phyloP scores from a whole-genome alignment of 495 filamentous ascomycete species.

The Xylaria longipes region DNA sequence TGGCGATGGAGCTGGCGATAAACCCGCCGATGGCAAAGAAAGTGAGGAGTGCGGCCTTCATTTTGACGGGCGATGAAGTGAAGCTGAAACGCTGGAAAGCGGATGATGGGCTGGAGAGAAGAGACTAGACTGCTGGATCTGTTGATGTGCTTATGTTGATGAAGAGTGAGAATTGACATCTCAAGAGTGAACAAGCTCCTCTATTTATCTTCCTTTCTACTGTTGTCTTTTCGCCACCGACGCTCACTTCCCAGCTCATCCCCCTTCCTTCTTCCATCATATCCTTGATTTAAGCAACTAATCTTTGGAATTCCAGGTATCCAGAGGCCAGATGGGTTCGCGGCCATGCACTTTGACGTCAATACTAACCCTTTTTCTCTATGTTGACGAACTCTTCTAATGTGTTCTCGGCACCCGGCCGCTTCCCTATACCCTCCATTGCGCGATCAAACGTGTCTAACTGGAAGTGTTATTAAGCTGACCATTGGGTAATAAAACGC shows the following conservation, averaged over 20 bases:
- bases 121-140: conserved; percentile 22
- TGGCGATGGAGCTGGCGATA: conserved; percentile 43
- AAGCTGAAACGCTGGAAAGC: conserved; percentile 8
- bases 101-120: neutral
- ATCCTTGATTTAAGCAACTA: neutral
- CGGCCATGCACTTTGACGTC: neutral
- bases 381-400: neutral
- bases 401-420: neutral
- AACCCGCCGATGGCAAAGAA: conserved; percentile 44
- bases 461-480: neutral
- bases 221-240: neutral
- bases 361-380: conserved; percentile 3
- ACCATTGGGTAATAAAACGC: neutral
- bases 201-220: conserved; percentile 36
- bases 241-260: neutral
- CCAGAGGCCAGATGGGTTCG: neutral
- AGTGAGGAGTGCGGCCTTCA: conserved; percentile 46
- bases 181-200: conserved; percentile 1
- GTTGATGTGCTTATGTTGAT: conserved; percentile 23
- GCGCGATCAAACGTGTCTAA: neutral
- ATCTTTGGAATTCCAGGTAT: neutral
- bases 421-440: conserved; percentile 20
- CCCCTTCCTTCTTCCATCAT: neutral
- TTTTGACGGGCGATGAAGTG: conserved; percentile 33
- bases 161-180: conserved; percentile 21